Evolutionary conservation across 208 protist genomes (phyloP), one percentile per base, ranked within the genome.

Genomic region (Endotrypanum monterogeii): DNA sequence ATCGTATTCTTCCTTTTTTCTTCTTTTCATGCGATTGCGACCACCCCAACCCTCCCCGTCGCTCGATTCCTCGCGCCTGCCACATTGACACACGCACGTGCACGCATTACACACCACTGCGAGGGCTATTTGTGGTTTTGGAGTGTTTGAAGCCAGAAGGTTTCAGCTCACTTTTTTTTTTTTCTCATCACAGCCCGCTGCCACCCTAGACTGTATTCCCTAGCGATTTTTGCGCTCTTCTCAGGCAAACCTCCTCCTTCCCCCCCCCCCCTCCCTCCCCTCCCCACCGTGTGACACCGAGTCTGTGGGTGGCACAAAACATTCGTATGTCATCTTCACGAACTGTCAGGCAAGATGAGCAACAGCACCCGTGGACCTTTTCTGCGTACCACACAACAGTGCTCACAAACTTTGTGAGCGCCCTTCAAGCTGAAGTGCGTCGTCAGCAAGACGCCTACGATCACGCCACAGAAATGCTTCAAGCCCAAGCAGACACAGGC

Each of bases 391-490:
- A 76, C 57, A 69, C 48, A 0, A 41, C 37, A 46, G 54, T 55
- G 11, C 35, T 77, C 28, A 71, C 51, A 20, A 46, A 74, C 37
- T 67, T 82, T 50, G 74, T 70, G n/a, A 51, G 35, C 12, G 52
- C 60, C 55, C 30, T 87, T 12, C 63, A 65, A 9, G 69, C 54
- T 23, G 79, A 79, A 48, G 70, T 87, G n/a, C 70, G 73, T 1
- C 70, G 78, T 4, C 86, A 94, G 56, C 79, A 89, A 56, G 77
- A 89, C 67, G 66, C 71, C 32, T 78, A 69, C 67, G 76, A 81
- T 39, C 68, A 80, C n/a, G 61, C 56, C 18, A 23, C 71, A 35
- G 61, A 66, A n/a, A 14, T 48, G 46, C 62, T 74, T 32, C 30
- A 74, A 37, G 61, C 75, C 8, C 46, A 67, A 0, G 69, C 50